Base-by-base conservation (phyloP, 257 asterid genomes). In the Verbascum thapsus region DNA sequence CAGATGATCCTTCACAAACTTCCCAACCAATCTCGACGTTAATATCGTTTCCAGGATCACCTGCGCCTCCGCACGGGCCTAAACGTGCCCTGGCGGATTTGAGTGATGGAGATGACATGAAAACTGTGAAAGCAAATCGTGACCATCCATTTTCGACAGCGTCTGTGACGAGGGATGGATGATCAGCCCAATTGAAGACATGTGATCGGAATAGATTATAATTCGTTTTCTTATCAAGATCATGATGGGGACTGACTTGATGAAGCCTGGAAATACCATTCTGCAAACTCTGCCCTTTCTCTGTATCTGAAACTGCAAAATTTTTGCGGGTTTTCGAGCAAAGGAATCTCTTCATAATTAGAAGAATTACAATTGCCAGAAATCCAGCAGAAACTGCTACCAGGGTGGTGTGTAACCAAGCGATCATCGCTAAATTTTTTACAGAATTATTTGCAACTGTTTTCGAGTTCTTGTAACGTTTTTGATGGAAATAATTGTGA, bases 81-180 rank as follows among this genome's bases (percentile, higher is more conserved):
- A 87, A 73, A 3, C 85, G 63, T 6, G 85, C 19, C 83, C 66
- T 64, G 4, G 85, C 74, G 13, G 95, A 76, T 61, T 74, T 68
- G 34, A 74, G 65, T 0, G 94, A 78, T 3, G 90, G 72, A 44
- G 95, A 76, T 0, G 83, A 35, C 3, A 50, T 53, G 18, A 55
- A 57, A 30, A 79, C 20, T 0, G 87, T 63, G 76, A 94, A 94
- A 13, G 85, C 91, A 58, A 94, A 94, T 13, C 89, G 72, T 6
- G 96, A 72, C 99, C 99, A 94, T 11, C 99, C 99, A 47, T 90
- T 87, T 39, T 90, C 99, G 26, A 94, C 94, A 39, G 95, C 99
- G 17, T 87, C 99, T 1, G 88, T 76, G n/a, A 84, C 79, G 2
- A 84, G 76, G 10, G 92, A 78, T 10, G 99, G 99, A 61, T 87